Evolutionary conservation across 768 basidiomycete genomes (phyloP).

Genomic region (Kwoniella botswanensis): DNA sequence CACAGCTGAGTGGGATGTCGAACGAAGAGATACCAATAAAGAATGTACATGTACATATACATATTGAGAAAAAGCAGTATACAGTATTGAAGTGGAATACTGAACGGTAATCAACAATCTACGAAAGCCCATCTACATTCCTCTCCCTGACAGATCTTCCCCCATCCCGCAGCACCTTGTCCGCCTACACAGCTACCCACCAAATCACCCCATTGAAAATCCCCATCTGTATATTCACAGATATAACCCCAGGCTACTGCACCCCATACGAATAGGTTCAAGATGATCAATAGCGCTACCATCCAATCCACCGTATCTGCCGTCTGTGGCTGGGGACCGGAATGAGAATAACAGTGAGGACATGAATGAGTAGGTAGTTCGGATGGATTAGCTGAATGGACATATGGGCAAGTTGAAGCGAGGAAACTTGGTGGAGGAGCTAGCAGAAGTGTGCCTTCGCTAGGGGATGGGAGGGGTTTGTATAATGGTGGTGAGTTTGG

Average conservation of each 20-base stretch:
- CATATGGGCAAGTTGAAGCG: conserved; percentile 7
- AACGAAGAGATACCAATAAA: too few relatives aligned
- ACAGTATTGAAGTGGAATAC: too few relatives aligned
- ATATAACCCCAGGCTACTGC: conserved; percentile 23
- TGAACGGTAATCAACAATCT: conserved; percentile 5
- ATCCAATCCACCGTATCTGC: conserved; percentile 14
- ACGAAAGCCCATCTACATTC: conserved; percentile 21
- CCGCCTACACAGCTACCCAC: background rate
- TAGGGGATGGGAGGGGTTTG: conserved; percentile 27
- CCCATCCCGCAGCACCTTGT: conserved; percentile 7
- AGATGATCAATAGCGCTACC: conserved; percentile 11
- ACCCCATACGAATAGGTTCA: conserved; percentile 33
- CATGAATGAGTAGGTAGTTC: conserved; percentile 5
- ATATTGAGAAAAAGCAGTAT: too few relatives aligned
- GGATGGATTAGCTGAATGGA: background rate
- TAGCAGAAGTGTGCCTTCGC: conserved; percentile 35
- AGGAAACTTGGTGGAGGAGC: conserved; percentile 37
- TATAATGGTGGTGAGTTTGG: conserved; percentile 20
- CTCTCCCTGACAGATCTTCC: conserved; percentile 10
- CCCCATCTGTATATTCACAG: conserved; percentile 1
- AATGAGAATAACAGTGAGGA: conserved; percentile 3
- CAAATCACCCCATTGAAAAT: background rate
- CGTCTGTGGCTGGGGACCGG: background rate
- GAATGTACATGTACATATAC: too few relatives aligned
- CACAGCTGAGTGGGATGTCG: too few relatives aligned